These are phyloP conservation scores for Phalaenopsis hybrid DNA, from an alignment of 116 monocot species.

Conservation along the genomic window DNA sequence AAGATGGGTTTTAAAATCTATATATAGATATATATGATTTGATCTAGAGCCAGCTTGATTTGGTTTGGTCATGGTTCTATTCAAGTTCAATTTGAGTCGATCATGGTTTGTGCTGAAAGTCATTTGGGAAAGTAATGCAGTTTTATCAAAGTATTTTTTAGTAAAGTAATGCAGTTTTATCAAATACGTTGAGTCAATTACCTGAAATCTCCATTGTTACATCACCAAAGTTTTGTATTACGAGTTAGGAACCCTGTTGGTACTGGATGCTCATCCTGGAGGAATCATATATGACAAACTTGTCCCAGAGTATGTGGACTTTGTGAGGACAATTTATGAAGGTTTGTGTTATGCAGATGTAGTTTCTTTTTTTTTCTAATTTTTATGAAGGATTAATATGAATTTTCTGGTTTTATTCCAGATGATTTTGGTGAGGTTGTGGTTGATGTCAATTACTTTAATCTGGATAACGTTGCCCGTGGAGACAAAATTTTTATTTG, in stretches of 20 bases:
- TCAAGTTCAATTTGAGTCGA: not conserved
- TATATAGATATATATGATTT: too few species aligned
- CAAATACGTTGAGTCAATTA: too few species aligned
- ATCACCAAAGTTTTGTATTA: not conserved
- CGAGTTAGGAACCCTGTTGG: slow-evolving; percentile 55
- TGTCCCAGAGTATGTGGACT: slow-evolving; percentile 77
- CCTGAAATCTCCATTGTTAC: too few species aligned
- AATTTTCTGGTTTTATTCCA: slow-evolving; percentile 24
- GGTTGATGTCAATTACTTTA: slow-evolving; percentile 82
- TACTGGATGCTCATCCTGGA: slow-evolving; percentile 75
- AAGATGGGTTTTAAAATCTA: too few species aligned
- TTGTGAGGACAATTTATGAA: slow-evolving; percentile 92
- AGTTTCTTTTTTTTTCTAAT: not conserved
- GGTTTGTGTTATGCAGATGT: slow-evolving; percentile 26
- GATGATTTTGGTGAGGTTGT: slow-evolving; percentile 79
- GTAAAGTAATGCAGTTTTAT: too few species aligned
- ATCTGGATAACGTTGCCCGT: slow-evolving; percentile 28
- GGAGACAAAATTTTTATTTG: slow-evolving; percentile 79
- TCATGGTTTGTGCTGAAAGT: not conserved
- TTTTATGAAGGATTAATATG: not conserved
- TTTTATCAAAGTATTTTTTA: too few species aligned
- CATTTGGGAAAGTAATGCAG: too few species aligned
- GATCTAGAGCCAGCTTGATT: too few species aligned
- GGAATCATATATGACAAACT: slow-evolving; percentile 75
- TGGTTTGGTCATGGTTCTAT: too few species aligned